Evolutionary conservation across 306 rosid species (phyloP).

Genomic region (Sphenostylis stenocarpa): DNA sequence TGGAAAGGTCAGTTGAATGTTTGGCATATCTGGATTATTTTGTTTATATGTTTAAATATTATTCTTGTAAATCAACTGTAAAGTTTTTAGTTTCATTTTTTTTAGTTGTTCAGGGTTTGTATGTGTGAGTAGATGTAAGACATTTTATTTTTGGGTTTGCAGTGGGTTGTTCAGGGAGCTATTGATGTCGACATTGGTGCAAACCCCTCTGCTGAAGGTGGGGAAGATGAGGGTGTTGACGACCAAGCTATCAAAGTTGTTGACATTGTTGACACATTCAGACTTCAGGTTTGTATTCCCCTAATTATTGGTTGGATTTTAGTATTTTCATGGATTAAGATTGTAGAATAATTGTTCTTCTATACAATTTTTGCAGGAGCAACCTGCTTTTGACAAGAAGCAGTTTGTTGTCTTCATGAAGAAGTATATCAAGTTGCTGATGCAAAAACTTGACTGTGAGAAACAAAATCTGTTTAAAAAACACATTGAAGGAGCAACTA

Average conservation of each 20-base stretch:
- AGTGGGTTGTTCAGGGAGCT: slow-evolving; percentile 89
- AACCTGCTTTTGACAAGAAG: slow-evolving; percentile 80
- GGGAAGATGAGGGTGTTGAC: slow-evolving; percentile 78
- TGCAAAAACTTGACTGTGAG: slow-evolving; percentile 56
- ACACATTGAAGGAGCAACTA: slow-evolving; percentile 69
- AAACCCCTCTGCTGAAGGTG: slow-evolving; percentile 91
- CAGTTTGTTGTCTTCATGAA: slow-evolving; percentile 58
- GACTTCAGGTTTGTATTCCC: slow-evolving; percentile 31
- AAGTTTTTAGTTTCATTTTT: too few relatives aligned
- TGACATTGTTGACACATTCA: slow-evolving; percentile 40
- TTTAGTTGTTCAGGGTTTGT: too few relatives aligned
- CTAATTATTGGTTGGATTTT: too few relatives aligned
- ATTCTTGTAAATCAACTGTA: too few relatives aligned
- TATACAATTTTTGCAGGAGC: slow-evolving; percentile 60
- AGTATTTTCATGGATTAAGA: too few relatives aligned
- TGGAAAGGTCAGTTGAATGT: too few relatives aligned
- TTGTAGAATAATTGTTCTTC: too few relatives aligned
- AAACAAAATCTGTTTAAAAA: slow-evolving; percentile 56
- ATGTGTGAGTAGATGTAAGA: too few relatives aligned
- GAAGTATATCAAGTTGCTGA: slow-evolving; percentile 63
- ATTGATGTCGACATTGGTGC: slow-evolving; percentile 89
- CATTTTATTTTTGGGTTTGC: neutral
- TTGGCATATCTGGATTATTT: too few relatives aligned
- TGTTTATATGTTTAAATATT: too few relatives aligned
- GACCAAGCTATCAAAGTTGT: slow-evolving; percentile 57